These are phyloP conservation scores for Fusarium armeniacum DNA, from an alignment of 2,329 filamentous ascomycete genomes.

Conservation along the genomic window DNA sequence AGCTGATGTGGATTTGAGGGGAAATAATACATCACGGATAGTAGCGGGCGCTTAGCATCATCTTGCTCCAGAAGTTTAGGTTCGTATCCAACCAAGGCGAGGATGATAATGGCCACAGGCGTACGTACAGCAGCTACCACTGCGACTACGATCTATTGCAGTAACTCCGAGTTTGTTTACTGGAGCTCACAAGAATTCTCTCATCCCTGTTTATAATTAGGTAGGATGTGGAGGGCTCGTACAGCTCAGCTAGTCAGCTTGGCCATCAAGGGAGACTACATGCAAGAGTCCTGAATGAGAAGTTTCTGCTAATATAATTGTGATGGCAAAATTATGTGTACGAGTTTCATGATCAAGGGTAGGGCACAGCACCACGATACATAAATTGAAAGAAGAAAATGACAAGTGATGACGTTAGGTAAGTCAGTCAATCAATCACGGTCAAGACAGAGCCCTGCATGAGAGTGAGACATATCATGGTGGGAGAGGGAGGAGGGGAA, in stretches of 20 bases:
- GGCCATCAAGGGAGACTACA: background rate
- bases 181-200: slow-evolving; percentile 23
- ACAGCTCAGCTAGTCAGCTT: background rate
- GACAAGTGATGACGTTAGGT: slow-evolving; percentile 14
- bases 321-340: slow-evolving; percentile 19
- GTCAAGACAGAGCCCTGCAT: slow-evolving; percentile 26
- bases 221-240: slow-evolving; percentile 4
- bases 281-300: background rate
- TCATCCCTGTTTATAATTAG: slow-evolving; percentile 25
- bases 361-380: slow-evolving; percentile 39
- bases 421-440: background rate
- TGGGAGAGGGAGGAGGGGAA: background rate
- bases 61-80: slow-evolving; percentile 36
- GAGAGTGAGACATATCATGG: slow-evolving; percentile 36
- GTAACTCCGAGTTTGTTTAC: slow-evolving; percentile 22
- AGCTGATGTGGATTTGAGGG: slow-evolving; percentile 15
- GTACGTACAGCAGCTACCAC: background rate
- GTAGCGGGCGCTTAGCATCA: slow-evolving; percentile 17
- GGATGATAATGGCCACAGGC: slow-evolving; percentile 7
- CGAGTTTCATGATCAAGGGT: slow-evolving; percentile 22
- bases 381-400: background rate
- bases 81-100: slow-evolving; percentile 18
- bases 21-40: slow-evolving; percentile 18
- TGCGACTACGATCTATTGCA: slow-evolving; percentile 5
- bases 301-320: background rate